Evolutionary conservation across 352 stramenopile species (phyloP).

Genomic region (Pythium plurisporium): DNA sequence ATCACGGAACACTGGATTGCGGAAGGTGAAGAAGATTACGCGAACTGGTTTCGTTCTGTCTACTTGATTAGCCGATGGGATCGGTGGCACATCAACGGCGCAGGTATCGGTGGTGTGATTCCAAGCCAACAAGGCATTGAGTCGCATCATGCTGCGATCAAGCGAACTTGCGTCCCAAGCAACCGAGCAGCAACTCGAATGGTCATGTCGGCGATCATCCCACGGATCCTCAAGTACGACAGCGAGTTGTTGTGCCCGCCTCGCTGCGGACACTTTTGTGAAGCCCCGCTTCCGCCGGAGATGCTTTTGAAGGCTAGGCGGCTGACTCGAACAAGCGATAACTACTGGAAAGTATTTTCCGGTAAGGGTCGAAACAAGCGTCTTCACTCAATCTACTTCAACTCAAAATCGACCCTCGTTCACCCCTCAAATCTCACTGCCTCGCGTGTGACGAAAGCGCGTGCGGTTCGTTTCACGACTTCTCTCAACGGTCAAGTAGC

Average conservation of each 20-base stretch:
- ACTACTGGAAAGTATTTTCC: background rate
- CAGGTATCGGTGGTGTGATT: background rate
- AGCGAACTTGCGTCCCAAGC: background rate
- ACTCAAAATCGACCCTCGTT: background rate
- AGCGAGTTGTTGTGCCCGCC: background rate
- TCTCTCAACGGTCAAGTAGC: background rate
- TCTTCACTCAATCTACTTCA: background rate
- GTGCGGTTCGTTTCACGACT: background rate
- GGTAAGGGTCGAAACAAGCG: background rate
- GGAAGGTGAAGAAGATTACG: background rate
- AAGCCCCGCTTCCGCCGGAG: background rate
- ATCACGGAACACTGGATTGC: background rate
- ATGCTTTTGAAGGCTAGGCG: background rate
- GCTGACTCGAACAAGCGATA: background rate
- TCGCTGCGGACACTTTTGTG: background rate
- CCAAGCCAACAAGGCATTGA: slow-evolving; percentile 7
- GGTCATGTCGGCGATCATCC: background rate
- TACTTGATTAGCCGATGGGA: background rate
- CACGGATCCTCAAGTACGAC: background rate
- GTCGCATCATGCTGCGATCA: slow-evolving; percentile 5
- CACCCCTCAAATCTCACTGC: background rate
- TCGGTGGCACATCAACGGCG: background rate
- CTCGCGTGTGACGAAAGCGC: background rate
- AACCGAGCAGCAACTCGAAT: background rate
- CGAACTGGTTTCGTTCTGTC: background rate